Evolutionary conservation across 1,284 basidiomycete species (phyloP).

Genomic region (Kalmanozyma brasiliensis): DNA sequence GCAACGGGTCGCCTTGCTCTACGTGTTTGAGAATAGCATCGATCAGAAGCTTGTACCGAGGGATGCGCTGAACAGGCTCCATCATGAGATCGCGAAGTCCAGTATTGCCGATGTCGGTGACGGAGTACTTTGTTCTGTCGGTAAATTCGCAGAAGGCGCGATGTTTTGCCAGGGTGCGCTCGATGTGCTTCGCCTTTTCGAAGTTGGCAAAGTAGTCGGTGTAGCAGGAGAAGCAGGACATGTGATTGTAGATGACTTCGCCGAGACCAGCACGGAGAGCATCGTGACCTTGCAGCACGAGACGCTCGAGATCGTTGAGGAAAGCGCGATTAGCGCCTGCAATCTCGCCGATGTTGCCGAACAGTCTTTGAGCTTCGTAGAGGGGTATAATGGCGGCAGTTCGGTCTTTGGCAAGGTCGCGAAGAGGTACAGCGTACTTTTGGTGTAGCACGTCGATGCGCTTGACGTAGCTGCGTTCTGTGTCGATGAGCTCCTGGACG

Average conservation of each 20-base stretch:
- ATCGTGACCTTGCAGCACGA: slow-evolving; percentile 70
- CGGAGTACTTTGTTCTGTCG: slow-evolving; percentile 83
- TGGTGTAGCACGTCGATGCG: slow-evolving; percentile 61
- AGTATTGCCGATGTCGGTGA: slow-evolving; percentile 78
- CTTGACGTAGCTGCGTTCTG: slow-evolving; percentile 64
- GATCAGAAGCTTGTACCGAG: slow-evolving; percentile 92
- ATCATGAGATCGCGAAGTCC: slow-evolving; percentile 91
- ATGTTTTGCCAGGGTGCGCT: slow-evolving; percentile 83
- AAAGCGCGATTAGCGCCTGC: slow-evolving; percentile 88
- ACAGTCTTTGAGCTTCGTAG: slow-evolving; percentile 90
- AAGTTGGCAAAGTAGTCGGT: slow-evolving; percentile 89
- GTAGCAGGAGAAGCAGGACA: slow-evolving; percentile 81
- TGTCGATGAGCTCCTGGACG: slow-evolving; percentile 64
- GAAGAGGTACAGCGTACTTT: slow-evolving; percentile 85
- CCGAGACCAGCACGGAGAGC: slow-evolving; percentile 77
- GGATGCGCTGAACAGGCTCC: slow-evolving; percentile 99
- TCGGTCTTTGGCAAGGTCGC: slow-evolving; percentile 83
- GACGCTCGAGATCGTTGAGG: slow-evolving; percentile 80
- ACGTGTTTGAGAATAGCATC: slow-evolving; percentile 70
- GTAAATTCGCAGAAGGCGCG: slow-evolving; percentile 81
- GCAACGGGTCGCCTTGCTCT: slow-evolving; percentile 69
- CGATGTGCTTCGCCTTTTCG: slow-evolving; percentile 90
- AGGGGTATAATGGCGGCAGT: slow-evolving; percentile 85
- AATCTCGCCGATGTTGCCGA: slow-evolving; percentile 90
- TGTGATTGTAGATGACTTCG: slow-evolving; percentile 78